Percentiles rank a stretch among this genome's conserved stretches.
These are phyloP conservation scores for Aspergillus avenaceus DNA, from an alignment of 495 filamentous ascomycete species.

Conservation along the genomic window DNA sequence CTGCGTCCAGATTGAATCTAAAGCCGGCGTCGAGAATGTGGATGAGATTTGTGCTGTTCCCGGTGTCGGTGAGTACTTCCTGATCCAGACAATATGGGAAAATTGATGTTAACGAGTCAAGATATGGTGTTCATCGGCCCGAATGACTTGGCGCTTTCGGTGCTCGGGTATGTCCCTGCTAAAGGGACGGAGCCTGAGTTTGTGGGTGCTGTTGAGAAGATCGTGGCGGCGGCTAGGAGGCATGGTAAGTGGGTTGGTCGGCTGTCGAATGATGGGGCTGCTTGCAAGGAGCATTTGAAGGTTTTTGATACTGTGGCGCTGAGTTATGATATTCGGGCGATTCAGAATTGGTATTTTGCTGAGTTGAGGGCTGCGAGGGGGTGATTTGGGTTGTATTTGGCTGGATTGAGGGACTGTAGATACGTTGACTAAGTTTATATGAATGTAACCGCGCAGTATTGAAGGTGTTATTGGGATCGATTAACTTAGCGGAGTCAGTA, in stretches of 20 bases:
- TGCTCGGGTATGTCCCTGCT: slow-evolving; percentile 25
- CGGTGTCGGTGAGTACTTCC: slow-evolving; percentile 14
- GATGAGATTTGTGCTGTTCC: slow-evolving; percentile 18
- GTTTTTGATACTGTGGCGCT: slow-evolving; percentile 33
- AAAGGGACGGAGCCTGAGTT: slow-evolving; percentile 28
- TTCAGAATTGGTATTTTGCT: slow-evolving; percentile 34
- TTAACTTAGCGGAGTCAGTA: no score
- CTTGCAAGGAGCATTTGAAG: slow-evolving; percentile 20
- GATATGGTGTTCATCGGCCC: slow-evolving; percentile 67
- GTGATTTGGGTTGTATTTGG: slow-evolving; percentile 6
- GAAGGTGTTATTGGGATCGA: no score
- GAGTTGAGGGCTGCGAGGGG: slow-evolving; percentile 29
- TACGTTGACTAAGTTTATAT: no score
- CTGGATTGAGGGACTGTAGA: no score
- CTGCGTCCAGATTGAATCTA: slow-evolving; percentile 83
- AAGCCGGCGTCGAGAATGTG: slow-evolving; percentile 58
- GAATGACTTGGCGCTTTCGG: slow-evolving; percentile 32
- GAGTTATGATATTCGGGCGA: slow-evolving; percentile 30
- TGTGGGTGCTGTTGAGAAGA: slow-evolving; percentile 26
- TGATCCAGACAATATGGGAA: no score
- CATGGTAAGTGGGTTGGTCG: slow-evolving; percentile 32
- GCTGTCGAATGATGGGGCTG: slow-evolving; percentile 27
- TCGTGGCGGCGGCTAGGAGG: slow-evolving; percentile 25
- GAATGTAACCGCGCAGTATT: no score
- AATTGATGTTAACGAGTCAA: slow-evolving; percentile 6